Evolutionary conservation across 1,284 basidiomycete species (phyloP), one percentile per base, ranked within the genome.

Genomic region (Tilletia horrida): DNA sequence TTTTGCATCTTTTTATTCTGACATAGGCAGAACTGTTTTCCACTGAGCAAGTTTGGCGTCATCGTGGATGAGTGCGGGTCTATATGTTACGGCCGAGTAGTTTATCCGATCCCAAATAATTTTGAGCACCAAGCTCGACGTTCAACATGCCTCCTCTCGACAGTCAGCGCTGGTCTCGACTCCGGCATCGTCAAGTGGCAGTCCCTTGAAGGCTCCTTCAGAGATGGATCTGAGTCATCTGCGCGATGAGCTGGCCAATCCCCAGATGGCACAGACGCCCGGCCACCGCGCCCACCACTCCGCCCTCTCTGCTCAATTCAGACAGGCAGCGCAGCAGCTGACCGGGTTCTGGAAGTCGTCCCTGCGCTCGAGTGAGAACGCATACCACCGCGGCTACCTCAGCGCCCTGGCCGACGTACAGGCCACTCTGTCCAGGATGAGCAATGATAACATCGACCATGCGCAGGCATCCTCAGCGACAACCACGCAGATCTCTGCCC

Each of bases 331-430:
- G 9, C 16, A 21, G 35, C 35, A 63, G 35, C 61, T 63, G 21
- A 63, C 61, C 42, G n/a, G 13, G 21, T 47, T 63, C 42, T 63
- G 40, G 42, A 14, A 42, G 6, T 63, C 61, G 11, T 31, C 61
- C 35, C 42, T 44, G 35, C 27, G 42, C 35, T 35, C 61, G 11
- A 47, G 23, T 42, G 61, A 44, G 23, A 25, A 44, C 40, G 35
- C 61, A 25, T 47, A 63, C 61, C 61, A 47, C 21, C 29, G 29
- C 40, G 61, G 61, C 31, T 63, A 63, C 42, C 61, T 63, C 61
- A 42, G 35, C 40, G 61, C 61, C 18, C 61, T 63, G 13, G 44
- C 13, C 35, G 61, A 63, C 21, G 3, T 63, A 7, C 9, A 29
- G 13, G 55, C 27, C 8, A 59, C 35, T 16, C 29, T 59, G 27